Evolutionary conservation across 306 rosid genomes (phyloP).

Genomic region (Cucumis hystrix): DNA sequence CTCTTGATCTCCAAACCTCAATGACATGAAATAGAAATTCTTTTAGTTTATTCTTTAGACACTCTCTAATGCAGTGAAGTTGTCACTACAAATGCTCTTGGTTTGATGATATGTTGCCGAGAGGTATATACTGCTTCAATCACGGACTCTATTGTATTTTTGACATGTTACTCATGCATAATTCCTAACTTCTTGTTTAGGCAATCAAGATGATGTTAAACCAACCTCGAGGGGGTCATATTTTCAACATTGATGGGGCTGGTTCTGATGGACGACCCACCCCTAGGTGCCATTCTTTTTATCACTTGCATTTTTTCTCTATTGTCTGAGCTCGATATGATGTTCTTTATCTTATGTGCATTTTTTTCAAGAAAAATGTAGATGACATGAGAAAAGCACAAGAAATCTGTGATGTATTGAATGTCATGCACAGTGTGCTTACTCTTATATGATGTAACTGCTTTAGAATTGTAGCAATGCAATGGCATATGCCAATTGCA

Average conservation of each 20-base stretch:
- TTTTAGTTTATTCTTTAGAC: conserved; percentile 11
- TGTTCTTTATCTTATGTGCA: background rate
- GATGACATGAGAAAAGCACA: background rate
- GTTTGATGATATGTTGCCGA: conserved; percentile 94
- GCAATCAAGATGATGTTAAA: conserved; percentile 84
- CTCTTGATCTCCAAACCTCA: conserved; percentile 6
- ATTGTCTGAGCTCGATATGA: background rate
- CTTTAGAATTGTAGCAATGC: background rate
- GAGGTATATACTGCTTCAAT: conserved; percentile 46
- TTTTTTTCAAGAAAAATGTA: background rate
- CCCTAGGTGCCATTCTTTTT: conserved; percentile 48
- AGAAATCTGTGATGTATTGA: background rate
- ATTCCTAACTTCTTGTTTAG: conserved; percentile 30
- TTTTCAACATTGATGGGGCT: conserved; percentile 94
- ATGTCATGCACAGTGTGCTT: background rate
- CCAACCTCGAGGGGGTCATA: conserved; percentile 88
- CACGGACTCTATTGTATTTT: background rate
- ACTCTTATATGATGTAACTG: background rate
- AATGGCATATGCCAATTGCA: background rate
- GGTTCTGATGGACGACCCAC: conserved; percentile 99
- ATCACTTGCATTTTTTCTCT: conserved; percentile 13
- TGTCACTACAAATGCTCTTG: conserved; percentile 85
- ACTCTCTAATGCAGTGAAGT: conserved; percentile 61
- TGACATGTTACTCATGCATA: conserved; percentile 12
- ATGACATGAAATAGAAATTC: background rate